Conservation (phyloP, 202 grass and related monocot genomes). For the Elaeis oleifera region DNA sequence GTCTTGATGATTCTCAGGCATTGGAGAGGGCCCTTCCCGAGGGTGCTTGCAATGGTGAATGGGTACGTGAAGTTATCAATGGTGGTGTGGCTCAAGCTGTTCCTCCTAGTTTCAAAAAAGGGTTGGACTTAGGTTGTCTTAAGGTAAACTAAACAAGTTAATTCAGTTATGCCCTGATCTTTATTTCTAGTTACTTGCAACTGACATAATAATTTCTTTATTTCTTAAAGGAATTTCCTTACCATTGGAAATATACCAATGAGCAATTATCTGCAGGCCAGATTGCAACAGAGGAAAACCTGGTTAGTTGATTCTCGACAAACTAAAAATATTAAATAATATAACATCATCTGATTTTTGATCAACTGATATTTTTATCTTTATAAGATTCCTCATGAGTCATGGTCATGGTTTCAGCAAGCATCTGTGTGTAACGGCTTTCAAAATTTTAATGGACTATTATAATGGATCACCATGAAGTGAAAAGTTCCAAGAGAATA, state of each 20-base stretch:
- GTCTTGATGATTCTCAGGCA: slow-evolving; percentile 26
- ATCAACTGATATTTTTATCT: too few species aligned
- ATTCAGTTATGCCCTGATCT: too few species aligned
- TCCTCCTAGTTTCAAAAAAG: slow-evolving; percentile 64
- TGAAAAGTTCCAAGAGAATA: too few species aligned
- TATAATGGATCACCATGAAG: too few species aligned
- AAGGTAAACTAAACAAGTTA: slow-evolving; percentile 36
- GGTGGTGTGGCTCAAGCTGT: slow-evolving; percentile 36
- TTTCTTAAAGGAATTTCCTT: slow-evolving; percentile 57
- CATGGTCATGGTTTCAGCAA: too few species aligned
- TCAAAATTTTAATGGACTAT: too few species aligned
- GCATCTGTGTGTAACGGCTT: too few species aligned
- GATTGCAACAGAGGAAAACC: slow-evolving; percentile 21
- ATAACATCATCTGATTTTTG: too few species aligned
- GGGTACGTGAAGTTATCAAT: slow-evolving; percentile 55
- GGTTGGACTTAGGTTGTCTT: slow-evolving; percentile 64
- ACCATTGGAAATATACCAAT: slow-evolving; percentile 36
- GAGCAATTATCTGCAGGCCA: slow-evolving; percentile 22
- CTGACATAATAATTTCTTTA: background rate
- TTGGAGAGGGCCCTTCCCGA: slow-evolving; percentile 43
- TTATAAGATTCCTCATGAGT: too few species aligned
- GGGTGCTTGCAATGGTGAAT: slow-evolving; percentile 45
- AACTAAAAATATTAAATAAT: too few species aligned
- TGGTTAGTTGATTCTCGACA: slow-evolving; percentile 33
- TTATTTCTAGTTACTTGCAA: slow-evolving; percentile 7